Conservation (phyloP, 2,329 filamentous ascomycete species). For the Alternaria sp. region DNA sequence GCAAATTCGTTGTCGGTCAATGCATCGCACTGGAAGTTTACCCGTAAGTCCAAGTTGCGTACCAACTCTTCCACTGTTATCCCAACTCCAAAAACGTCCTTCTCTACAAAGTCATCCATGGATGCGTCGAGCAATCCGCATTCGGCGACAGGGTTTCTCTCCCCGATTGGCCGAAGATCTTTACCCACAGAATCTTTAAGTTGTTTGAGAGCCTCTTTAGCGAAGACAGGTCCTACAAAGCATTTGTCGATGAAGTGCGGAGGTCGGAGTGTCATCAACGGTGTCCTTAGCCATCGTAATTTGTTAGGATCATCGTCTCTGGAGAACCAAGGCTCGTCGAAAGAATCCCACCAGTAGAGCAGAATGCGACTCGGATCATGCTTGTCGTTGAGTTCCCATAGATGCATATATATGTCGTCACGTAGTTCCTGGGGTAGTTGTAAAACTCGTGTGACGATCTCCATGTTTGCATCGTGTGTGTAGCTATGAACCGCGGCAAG, state of each 20-base stretch:
- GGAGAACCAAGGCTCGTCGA: constrained; percentile 13
- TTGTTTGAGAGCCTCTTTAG: constrained; percentile 8
- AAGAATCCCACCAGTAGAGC: constrained; percentile 15
- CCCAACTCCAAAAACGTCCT: constrained; percentile 14
- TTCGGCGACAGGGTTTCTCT: constrained; percentile 4
- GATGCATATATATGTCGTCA: constrained; percentile 11
- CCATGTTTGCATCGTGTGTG: constrained; percentile 6
- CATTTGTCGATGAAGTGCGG: constrained; percentile 18
- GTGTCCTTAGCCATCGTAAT: not conserved
- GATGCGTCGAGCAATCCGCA: constrained; percentile 5
- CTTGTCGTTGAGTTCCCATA: constrained; percentile 4
- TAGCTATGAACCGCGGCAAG: constrained; percentile 6
- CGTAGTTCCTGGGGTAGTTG: constrained; percentile 15
- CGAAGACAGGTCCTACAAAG: constrained; percentile 7
- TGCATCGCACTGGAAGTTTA: constrained; percentile 14
- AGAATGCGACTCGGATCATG: constrained; percentile 6
- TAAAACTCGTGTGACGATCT: constrained; percentile 6
- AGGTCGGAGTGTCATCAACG: not conserved
- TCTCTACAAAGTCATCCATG: constrained; percentile 12
- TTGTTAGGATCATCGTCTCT: not conserved
- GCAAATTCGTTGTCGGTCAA: not conserved
- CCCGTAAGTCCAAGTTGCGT: constrained; percentile 14
- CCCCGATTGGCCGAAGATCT: constrained; percentile 9
- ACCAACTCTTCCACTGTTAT: constrained; percentile 13
- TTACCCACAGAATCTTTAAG: constrained; percentile 12